These are phyloP conservation scores for Lasiodiplodia citricola DNA, from an alignment of 2,329 filamentous ascomycete species.

Conservation along the genomic window DNA sequence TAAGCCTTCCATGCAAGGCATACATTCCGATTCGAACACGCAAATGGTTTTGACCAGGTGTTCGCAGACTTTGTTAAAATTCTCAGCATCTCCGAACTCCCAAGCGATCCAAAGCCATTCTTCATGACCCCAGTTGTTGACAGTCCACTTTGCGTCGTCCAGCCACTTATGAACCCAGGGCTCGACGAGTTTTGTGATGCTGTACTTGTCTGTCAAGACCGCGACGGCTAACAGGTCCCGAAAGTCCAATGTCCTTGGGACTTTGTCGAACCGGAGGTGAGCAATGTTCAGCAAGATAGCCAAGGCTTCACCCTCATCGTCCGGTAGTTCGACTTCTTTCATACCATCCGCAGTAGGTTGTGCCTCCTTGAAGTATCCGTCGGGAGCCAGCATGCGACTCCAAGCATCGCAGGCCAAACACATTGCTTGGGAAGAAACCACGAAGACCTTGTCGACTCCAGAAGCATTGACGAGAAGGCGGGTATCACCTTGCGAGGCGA, in stretches of 20 bases:
- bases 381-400: constrained; percentile 31
- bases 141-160: neutral
- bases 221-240: neutral
- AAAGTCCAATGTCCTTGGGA: constrained; percentile 27
- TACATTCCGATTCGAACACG: too few species aligned
- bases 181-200: neutral
- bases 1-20: too few species aligned
- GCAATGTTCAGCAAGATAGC: constrained; percentile 40
- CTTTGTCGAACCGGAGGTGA: constrained; percentile 35
- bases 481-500: neutral
- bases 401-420: constrained; percentile 33
- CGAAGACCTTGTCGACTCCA: constrained; percentile 25
- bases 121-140: neutral
- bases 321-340: constrained; percentile 36
- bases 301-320: constrained; percentile 41
- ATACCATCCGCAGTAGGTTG: constrained; percentile 27
- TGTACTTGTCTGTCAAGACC: constrained; percentile 2
- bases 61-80: neutral
- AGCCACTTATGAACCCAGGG: constrained; percentile 6
- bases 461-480: neutral
- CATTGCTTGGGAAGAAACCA: constrained; percentile 29
- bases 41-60: neutral
- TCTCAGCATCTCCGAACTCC: neutral
- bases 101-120: constrained; percentile 14
- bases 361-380: constrained; percentile 23